Evolutionary conservation across 2,329 filamentous ascomycete genomes (phyloP).

Genomic region (Camillea tinctor): DNA sequence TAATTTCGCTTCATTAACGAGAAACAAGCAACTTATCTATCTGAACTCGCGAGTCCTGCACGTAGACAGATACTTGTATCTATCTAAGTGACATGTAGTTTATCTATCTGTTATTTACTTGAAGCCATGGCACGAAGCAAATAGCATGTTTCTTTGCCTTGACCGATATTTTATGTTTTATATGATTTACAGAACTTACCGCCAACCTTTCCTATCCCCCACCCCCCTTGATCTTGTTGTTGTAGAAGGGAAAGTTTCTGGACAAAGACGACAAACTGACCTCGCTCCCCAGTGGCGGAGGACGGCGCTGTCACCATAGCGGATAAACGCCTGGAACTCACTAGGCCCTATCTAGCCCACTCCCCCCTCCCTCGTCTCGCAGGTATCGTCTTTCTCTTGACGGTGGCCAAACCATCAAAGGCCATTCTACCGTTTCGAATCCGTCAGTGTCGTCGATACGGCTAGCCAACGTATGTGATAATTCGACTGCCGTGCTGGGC

Average conservation of each 20-base stretch:
- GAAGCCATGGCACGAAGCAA: neutral
- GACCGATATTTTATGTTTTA: neutral
- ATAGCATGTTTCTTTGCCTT: neutral
- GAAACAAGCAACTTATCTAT: neutral
- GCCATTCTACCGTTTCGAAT: conserved; percentile 24
- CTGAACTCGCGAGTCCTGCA: neutral
- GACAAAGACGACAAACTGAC: conserved; percentile 11
- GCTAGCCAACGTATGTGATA: conserved; percentile 2
- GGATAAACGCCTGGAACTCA: conserved; percentile 19
- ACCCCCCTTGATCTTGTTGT: conserved; percentile 9
- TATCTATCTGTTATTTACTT: conserved; percentile 7
- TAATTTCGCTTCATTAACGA: conserved; percentile 10
- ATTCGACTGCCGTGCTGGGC: conserved; percentile 27
- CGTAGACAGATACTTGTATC: neutral
- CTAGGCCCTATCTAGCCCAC: neutral
- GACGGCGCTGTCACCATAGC: conserved; percentile 13
- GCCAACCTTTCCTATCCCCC: neutral
- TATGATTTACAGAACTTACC: neutral
- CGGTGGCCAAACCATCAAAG: conserved; percentile 21
- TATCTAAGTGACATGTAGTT: neutral
- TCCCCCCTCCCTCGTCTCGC: neutral
- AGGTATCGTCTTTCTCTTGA: conserved; percentile 8
- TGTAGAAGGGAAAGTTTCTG: conserved; percentile 25
- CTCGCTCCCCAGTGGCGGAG: conserved; percentile 14
- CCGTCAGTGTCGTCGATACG: conserved; percentile 19